Conservation (phyloP, 495 filamentous ascomycete genomes). For the Penicillium fimorum region DNA sequence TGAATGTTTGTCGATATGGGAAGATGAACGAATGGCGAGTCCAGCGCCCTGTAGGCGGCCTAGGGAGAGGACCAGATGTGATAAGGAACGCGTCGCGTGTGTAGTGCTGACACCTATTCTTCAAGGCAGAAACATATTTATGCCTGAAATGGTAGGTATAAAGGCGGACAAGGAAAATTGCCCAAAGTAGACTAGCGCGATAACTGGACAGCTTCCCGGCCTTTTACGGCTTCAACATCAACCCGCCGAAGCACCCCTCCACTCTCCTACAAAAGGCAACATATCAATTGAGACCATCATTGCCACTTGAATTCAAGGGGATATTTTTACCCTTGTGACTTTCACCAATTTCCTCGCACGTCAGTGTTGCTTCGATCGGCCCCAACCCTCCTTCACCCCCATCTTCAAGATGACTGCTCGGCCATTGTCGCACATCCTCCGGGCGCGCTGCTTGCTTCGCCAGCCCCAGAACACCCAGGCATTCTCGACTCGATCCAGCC, state of each 20-base stretch:
- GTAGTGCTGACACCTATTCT: slow-evolving; percentile 25
- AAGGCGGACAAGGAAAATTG: slow-evolving; percentile 33
- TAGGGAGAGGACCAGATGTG: slow-evolving; percentile 15
- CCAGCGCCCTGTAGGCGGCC: slow-evolving; percentile 14
- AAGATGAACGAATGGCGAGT: slow-evolving; percentile 7
- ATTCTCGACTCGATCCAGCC: slow-evolving; percentile 45
- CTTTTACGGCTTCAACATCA: slow-evolving; percentile 52
- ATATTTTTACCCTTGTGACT: slow-evolving; percentile 13
- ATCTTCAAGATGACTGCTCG: slow-evolving; percentile 44
- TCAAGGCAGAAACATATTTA: slow-evolving; percentile 19
- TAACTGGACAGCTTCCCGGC: slow-evolving; percentile 38
- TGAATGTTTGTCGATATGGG: not conserved
- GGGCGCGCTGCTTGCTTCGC: slow-evolving; percentile 42
- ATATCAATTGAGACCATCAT: slow-evolving; percentile 25
- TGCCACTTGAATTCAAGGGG: slow-evolving; percentile 18
- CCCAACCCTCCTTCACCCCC: slow-evolving; percentile 13
- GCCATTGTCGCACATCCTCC: slow-evolving; percentile 42
- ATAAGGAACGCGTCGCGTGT: slow-evolving; percentile 45
- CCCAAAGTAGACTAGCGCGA: slow-evolving; percentile 36
- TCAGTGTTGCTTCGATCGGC: slow-evolving; percentile 7
- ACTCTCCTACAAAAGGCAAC: slow-evolving; percentile 24
- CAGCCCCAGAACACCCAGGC: slow-evolving; percentile 39
- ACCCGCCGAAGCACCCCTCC: slow-evolving; percentile 41
- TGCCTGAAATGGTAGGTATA: slow-evolving; percentile 30
- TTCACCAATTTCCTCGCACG: slow-evolving; percentile 7